Evolutionary conservation across 1,139 yeast genomes (phyloP), one percentile per base, ranked within the genome.

Genomic region (Debaryomyces singareniensis): DNA sequence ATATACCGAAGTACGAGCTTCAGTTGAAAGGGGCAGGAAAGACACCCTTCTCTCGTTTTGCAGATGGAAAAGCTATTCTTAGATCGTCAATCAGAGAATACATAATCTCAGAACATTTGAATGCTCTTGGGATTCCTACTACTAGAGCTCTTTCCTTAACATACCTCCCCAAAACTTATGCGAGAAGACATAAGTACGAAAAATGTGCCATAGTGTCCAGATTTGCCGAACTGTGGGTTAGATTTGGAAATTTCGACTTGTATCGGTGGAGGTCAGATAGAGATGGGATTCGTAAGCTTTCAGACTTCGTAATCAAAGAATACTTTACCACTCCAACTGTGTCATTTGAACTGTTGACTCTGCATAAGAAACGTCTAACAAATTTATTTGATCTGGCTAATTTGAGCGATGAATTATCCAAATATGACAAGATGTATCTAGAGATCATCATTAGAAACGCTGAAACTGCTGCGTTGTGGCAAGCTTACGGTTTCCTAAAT

Each of bases 41-140:
- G 47, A 89, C 97, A 0, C 96, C 97, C 1, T 91, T 69, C 51
- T 83, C 95, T 0, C 67, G 98, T 35, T 89, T 89, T 66, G 97
- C 96, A 0, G 98, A 91, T 55, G 98, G 98, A 2, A 87, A 86
- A 47, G 97, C 97, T 0, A 95, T 87, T 2, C 49, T 91, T 15
- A 58, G 96, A 38, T 85, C 96, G 2, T 78, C 94, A 23, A 77
- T 91, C 24, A 65, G 97, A 27, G 98, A 91, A 51, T 89, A 84
- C 36, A 66, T 89, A 32, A 83, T 84, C 2, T 81, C 93, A 3
- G 98, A 91, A 48, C 78, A 84, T 28, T 62, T 89, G 33, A 56
- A 82, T 50, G 83, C 89, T 2, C 68, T 91, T 21, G 93, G 94
- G 0, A 78, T 91, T 6, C 96, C 97, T 1, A 66, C 94, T 0